phyloP scores from a whole-genome alignment of 116 monocot species.

The Papilionanthe hybrid region DNA sequence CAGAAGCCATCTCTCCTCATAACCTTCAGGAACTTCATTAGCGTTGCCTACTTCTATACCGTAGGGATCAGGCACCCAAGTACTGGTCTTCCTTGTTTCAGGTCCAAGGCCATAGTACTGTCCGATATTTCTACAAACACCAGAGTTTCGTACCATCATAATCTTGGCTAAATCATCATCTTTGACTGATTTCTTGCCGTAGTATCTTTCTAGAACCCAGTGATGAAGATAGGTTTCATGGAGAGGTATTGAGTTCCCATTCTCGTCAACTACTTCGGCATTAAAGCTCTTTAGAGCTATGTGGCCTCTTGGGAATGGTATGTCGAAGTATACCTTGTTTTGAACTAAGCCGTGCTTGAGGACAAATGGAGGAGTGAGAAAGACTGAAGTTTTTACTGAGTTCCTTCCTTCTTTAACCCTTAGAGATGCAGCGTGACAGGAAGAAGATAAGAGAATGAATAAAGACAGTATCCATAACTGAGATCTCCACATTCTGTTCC shows the following conservation, averaged over 20 bases:
- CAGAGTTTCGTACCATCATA: conserved; percentile 39
- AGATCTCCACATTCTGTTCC: conserved; percentile 11
- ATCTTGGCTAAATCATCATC: conserved; percentile 4
- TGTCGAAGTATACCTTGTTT: conserved; percentile 34
- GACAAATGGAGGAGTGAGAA: conserved; percentile 46
- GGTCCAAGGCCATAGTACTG: conserved; percentile 88
- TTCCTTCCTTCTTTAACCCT: not conserved
- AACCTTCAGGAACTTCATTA: conserved; percentile 42
- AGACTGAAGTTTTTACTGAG: conserved; percentile 35
- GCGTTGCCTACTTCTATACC: conserved; percentile 70
- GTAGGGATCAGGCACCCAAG: conserved; percentile 72
- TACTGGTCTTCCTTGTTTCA: conserved; percentile 62
- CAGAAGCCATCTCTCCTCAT: conserved; percentile 67
- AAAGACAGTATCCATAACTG: conserved; percentile 11
- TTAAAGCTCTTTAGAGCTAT: conserved; percentile 68
- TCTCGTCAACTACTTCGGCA: conserved; percentile 62
- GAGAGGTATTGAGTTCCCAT: conserved; percentile 52
- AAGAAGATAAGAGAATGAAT: not conserved
- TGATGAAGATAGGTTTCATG: conserved; percentile 89
- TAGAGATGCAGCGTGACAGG: conserved; percentile 4
- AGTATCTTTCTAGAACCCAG: conserved; percentile 56
- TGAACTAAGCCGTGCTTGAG: conserved; percentile 39
- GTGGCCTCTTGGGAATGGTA: conserved; percentile 78
- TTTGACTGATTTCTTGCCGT: conserved; percentile 15
- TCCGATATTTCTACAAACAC: conserved; percentile 37